Percentiles rank a stretch among this genome's conserved stretches.
Conservation (phyloP, 2,329 filamentous ascomycete genomes). For the Apiospora saccharicola region DNA sequence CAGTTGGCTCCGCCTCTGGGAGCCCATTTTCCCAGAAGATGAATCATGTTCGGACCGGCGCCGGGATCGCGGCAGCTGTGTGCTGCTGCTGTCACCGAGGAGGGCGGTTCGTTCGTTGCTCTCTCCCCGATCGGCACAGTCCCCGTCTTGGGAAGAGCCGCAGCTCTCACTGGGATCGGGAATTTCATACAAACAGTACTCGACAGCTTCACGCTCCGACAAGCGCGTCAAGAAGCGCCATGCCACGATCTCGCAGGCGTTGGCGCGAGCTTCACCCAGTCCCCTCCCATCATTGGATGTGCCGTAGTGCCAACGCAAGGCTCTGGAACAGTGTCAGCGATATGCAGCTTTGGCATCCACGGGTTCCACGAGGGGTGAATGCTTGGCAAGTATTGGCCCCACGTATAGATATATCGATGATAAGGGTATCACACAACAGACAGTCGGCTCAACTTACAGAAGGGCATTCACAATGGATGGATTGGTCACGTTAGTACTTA, state of each 20-base stretch:
- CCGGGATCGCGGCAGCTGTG: not conserved
- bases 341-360: not conserved
- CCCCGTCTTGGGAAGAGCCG: not conserved
- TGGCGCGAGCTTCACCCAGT: conserved; percentile 72
- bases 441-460: conserved; percentile 60
- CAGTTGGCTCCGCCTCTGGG: conserved; percentile 56
- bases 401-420: not conserved
- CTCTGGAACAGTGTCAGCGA: conserved; percentile 52
- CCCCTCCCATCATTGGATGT: conserved; percentile 70
- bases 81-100: conserved; percentile 43
- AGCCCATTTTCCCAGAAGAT: conserved; percentile 40
- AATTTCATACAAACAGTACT: conserved; percentile 78
- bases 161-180: conserved; percentile 49
- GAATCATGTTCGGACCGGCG: not conserved
- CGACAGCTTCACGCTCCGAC: conserved; percentile 76
- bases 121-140: conserved; percentile 47
- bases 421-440: not conserved
- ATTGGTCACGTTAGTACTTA: conserved; percentile 70
- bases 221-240: conserved; percentile 79
- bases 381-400: conserved; percentile 3
- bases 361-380: not conserved
- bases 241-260: conserved; percentile 81
- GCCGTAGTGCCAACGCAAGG: conserved; percentile 78
- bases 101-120: conserved; percentile 58
- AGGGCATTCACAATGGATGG: conserved; percentile 76